These are phyloP conservation scores for Jasminum sambac DNA, from an alignment of 257 asterid species.

Conservation along the genomic window DNA sequence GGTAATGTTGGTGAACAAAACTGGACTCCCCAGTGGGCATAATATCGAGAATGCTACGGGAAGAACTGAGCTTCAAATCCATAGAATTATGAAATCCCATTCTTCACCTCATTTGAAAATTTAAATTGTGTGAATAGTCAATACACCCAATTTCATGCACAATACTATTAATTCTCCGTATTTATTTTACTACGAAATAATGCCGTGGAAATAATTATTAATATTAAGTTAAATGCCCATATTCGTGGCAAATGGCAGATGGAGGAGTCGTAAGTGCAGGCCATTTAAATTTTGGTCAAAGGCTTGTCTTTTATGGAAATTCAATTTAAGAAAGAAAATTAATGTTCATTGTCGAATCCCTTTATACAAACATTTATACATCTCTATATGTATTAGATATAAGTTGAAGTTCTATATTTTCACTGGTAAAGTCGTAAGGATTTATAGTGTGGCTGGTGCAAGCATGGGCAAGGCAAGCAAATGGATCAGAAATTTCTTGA, in stretches of 20 bases:
- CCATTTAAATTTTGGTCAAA: constrained; percentile 19
- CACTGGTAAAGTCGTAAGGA: background rate
- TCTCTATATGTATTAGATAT: background rate
- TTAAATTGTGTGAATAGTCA: background rate
- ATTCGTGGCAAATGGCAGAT: constrained; percentile 66
- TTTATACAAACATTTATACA: background rate
- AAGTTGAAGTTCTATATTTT: background rate
- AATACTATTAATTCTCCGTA: background rate
- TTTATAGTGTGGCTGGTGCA: constrained; percentile 12
- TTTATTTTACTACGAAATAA: background rate
- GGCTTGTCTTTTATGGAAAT: constrained; percentile 4
- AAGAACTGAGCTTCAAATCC: no score
- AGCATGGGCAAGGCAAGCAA: constrained; percentile 69
- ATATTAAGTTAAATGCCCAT: background rate
- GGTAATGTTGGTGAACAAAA: no score
- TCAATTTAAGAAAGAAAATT: background rate
- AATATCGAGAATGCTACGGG: no score
- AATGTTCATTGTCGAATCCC: background rate
- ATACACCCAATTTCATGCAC: background rate
- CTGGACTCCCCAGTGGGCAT: no score
- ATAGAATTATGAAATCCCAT: no score
- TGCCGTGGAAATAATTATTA: background rate
- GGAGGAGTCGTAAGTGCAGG: constrained; percentile 47
- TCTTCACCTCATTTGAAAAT: no score
- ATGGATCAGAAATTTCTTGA: constrained; percentile 67